Conservation (phyloP, 2,329 filamentous ascomycete genomes). For the Corynespora cassiicola region DNA sequence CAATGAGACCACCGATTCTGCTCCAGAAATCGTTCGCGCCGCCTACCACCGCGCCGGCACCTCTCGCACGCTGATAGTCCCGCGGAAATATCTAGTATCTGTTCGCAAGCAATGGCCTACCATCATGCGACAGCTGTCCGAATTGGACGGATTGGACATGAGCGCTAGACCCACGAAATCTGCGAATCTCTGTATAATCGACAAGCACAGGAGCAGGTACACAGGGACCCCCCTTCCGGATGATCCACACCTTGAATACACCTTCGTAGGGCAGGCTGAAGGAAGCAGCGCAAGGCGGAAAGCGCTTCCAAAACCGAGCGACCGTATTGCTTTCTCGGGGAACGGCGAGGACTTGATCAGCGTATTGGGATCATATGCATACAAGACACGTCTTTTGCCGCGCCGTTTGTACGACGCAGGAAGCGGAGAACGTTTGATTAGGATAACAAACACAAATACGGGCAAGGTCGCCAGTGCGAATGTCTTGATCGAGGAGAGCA, state of each 20-base stretch:
- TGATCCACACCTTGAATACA: constrained; percentile 66
- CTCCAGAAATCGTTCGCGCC: constrained; percentile 44
- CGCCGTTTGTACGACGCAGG: constrained; percentile 30
- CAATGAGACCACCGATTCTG: too few species aligned
- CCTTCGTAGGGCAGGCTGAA: constrained; percentile 73
- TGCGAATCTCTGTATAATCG: too few species aligned
- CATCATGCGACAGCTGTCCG: constrained; percentile 12
- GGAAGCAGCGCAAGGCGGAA: too few species aligned
- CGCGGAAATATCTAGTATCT: constrained; percentile 58
- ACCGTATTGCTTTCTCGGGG: constrained; percentile 68
- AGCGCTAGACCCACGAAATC: too few species aligned
- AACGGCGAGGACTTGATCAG: constrained; percentile 80
- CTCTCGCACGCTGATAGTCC: constrained; percentile 70
- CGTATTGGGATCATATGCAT: constrained; percentile 70
- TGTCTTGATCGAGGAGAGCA: too few species aligned
- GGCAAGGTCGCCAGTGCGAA: constrained; percentile 66
- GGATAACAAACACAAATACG: constrained; percentile 76
- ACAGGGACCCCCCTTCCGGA: constrained; percentile 36
- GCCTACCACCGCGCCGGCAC: constrained; percentile 73
- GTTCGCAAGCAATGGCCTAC: constrained; percentile 55
- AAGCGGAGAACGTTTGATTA: constrained; percentile 55
- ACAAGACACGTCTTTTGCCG: constrained; percentile 60
- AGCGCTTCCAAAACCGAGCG: too few species aligned
- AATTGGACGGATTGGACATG: too few species aligned
- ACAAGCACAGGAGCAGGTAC: too few species aligned